phyloP scores from a whole-genome alignment of 768 basidiomycete genomes.

The Kwoniella shandongensis region DNA sequence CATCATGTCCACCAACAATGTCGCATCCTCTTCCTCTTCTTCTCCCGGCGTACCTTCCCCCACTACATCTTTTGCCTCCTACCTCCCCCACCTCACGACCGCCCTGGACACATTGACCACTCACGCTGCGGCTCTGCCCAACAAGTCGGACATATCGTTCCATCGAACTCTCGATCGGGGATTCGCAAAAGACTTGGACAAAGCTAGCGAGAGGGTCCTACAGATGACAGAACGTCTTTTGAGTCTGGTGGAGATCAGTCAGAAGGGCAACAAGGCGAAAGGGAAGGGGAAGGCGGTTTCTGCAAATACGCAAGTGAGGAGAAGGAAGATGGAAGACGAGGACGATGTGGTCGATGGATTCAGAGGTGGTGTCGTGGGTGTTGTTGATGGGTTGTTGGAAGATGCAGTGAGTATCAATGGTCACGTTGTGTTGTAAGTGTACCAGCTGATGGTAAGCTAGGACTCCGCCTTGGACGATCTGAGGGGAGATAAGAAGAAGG shows the following conservation, averaged over 20 bases:
- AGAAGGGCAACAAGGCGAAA: constrained; percentile 36
- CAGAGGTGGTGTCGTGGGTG: constrained; percentile 72
- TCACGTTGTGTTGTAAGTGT: background rate
- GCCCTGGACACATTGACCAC: constrained; percentile 49
- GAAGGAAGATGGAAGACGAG: constrained; percentile 62
- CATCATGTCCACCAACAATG: constrained; percentile 2
- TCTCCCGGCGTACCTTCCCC: constrained; percentile 13
- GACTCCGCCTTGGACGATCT: constrained; percentile 80
- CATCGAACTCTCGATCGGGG: constrained; percentile 78
- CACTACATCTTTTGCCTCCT: constrained; percentile 29
- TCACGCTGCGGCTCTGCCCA: constrained; percentile 49
- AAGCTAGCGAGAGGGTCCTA: constrained; percentile 66
- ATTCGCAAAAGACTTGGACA: constrained; percentile 71
- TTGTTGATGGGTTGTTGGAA: constrained; percentile 81
- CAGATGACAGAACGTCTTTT: constrained; percentile 67
- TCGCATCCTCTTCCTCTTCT: background rate
- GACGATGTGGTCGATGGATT: constrained; percentile 86
- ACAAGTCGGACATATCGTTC: constrained; percentile 75
- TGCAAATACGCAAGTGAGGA: constrained; percentile 49
- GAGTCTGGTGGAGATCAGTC: constrained; percentile 54
- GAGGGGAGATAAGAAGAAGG: constrained; percentile 65
- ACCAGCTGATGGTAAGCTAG: constrained; percentile 53
- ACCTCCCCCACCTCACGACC: constrained; percentile 42
- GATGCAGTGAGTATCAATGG: constrained; percentile 63
- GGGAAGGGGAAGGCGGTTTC: background rate